Conservation (phyloP, 2,329 filamentous ascomycete genomes). For the Penicillium griseofulvum region DNA sequence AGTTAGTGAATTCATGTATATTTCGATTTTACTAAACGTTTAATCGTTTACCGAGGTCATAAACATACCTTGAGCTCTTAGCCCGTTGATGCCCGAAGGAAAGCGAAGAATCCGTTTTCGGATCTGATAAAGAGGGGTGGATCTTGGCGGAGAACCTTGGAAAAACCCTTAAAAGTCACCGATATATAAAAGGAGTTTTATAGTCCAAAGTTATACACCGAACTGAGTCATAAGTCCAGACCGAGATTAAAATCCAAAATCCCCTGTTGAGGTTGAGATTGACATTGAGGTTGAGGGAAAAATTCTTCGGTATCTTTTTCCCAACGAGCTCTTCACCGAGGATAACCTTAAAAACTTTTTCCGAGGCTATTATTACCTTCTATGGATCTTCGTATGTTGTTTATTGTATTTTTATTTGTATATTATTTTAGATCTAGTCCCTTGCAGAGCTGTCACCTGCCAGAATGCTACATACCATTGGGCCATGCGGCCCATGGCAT, state of each 20-base stretch:
- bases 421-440: not conserved
- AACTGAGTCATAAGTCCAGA: not conserved
- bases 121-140: constrained; percentile 21
- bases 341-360: constrained; percentile 15
- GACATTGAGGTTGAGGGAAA: constrained; percentile 14
- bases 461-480: not conserved
- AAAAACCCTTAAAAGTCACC: not conserved
- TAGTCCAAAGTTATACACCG: not conserved
- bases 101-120: constrained; percentile 10
- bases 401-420: not conserved
- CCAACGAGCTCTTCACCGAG: constrained; percentile 23
- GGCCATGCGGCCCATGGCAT: too few relatives aligned
- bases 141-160: constrained; percentile 8
- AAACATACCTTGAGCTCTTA: not conserved
- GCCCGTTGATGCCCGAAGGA: not conserved
- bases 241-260: not conserved
- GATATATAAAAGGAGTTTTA: not conserved
- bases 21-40: not conserved
- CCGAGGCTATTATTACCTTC: not conserved
- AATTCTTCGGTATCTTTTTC: constrained; percentile 12
- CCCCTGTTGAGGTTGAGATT: constrained; percentile 15
- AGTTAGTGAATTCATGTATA: not conserved
- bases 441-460: not conserved
- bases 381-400: not conserved
- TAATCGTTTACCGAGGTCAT: not conserved